phyloP scores from a whole-genome alignment of 2,329 filamentous ascomycete genomes.

The Claviceps digitariae region DNA sequence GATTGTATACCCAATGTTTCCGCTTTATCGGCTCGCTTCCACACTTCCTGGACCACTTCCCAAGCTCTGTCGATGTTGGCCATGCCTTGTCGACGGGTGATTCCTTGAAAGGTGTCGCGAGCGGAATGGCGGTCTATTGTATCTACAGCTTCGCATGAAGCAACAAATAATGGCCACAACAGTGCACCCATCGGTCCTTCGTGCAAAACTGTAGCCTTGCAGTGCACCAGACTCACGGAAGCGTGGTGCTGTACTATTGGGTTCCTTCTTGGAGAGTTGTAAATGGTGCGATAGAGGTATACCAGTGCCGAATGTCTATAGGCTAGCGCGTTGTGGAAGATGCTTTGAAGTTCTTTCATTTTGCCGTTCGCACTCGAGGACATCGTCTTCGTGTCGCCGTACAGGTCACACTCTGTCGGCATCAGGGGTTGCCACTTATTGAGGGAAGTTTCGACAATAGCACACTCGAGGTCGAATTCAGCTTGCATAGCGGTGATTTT shows the following conservation, averaged over 20 bases:
- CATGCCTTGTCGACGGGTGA: slow-evolving; percentile 49
- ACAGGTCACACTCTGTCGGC: slow-evolving; percentile 19
- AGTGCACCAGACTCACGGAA: slow-evolving; percentile 36
- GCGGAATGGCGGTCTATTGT: slow-evolving; percentile 37
- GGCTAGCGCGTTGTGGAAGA: slow-evolving; percentile 45
- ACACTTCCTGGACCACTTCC: slow-evolving; percentile 48
- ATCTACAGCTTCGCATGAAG: slow-evolving; percentile 43
- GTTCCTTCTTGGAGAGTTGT: slow-evolving; percentile 32
- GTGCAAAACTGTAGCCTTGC: slow-evolving; percentile 39
- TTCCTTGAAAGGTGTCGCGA: slow-evolving; percentile 34
- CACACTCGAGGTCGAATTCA: slow-evolving; percentile 36
- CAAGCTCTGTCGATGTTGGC: slow-evolving; percentile 49
- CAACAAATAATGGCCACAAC: slow-evolving; percentile 51
- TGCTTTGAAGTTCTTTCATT: slow-evolving; percentile 34
- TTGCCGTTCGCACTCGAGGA: slow-evolving; percentile 14
- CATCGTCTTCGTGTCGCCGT: not conserved
- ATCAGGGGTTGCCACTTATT: slow-evolving; percentile 41
- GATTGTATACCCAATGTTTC: slow-evolving; percentile 10
- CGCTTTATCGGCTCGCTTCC: slow-evolving; percentile 35
- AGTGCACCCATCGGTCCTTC: slow-evolving; percentile 49
- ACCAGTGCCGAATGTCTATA: slow-evolving; percentile 46
- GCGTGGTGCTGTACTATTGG: slow-evolving; percentile 39
- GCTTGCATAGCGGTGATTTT: slow-evolving; percentile 34
- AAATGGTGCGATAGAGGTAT: slow-evolving; percentile 42
- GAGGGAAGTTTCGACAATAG: slow-evolving; percentile 41